phyloP scores from a whole-genome alignment of 2,329 filamentous ascomycete genomes.

The Pleomassaria siparia region DNA sequence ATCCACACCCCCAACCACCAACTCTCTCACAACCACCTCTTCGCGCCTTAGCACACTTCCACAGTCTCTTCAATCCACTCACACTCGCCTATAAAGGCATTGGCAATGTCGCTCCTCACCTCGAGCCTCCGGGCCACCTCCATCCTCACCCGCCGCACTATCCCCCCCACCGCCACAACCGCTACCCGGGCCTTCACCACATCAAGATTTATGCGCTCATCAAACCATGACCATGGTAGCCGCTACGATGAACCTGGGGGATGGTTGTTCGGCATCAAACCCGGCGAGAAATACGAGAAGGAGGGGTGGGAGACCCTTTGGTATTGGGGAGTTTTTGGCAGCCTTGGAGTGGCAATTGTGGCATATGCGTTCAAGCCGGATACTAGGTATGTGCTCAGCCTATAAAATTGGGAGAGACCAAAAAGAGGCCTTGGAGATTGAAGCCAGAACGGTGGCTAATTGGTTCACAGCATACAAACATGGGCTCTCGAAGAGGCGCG shows the following conservation, averaged over 20 bases:
- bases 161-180: conserved; percentile 21
- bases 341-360: conserved; percentile 70
- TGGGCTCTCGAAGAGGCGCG: conserved; percentile 98
- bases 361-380: conserved; percentile 97
- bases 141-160: conserved; percentile 21
- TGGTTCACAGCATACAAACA: conserved; percentile 80
- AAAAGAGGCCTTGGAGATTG: neutral
- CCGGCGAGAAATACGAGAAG: conserved; percentile 91
- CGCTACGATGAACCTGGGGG: conserved; percentile 89
- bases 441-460: conserved; percentile 16
- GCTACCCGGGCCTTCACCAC: conserved; percentile 25
- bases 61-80: conserved; percentile 2
- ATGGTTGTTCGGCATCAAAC: conserved; percentile 92
- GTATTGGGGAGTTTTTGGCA: conserved; percentile 82
- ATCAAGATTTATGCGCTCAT: conserved; percentile 13
- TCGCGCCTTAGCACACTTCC: conserved; percentile 4
- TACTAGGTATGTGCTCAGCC: conserved; percentile 95
- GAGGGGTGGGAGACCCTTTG: conserved; percentile 94
- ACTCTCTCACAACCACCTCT: conserved; percentile 6
- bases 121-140: conserved; percentile 6
- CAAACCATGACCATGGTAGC: conserved; percentile 58
- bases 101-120: neutral
- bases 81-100: neutral
- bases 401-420: too few relatives aligned
- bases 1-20: neutral